These are phyloP conservation scores for Pezicula neosporulosa DNA, from an alignment of 2,329 filamentous ascomycete species.

Conservation along the genomic window DNA sequence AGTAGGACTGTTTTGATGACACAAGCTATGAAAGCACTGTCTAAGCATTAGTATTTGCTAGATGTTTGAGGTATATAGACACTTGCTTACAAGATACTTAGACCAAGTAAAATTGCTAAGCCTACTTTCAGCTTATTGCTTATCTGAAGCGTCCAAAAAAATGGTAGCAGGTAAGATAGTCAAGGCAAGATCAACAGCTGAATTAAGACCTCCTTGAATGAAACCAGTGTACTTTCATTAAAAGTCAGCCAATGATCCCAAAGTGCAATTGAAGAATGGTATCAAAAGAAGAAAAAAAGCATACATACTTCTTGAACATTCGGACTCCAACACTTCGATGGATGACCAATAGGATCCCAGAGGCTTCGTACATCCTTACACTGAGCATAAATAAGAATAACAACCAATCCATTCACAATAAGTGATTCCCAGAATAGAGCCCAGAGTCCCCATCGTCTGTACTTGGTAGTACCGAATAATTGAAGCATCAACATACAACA, in stretches of 20 bases:
- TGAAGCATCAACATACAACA: slow-evolving; percentile 13
- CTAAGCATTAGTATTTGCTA: background rate
- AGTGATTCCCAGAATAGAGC: slow-evolving; percentile 6
- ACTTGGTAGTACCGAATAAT: slow-evolving; percentile 10
- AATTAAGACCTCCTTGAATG: slow-evolving; percentile 4
- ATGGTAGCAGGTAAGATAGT: slow-evolving; percentile 8
- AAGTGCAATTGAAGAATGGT: background rate
- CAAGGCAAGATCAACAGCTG: slow-evolving; percentile 7
- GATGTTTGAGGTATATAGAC: background rate
- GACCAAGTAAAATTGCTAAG: slow-evolving; percentile 5
- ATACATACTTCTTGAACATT: slow-evolving; percentile 7
- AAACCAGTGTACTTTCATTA: background rate
- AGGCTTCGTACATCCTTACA: slow-evolving; percentile 8
- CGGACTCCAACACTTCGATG: slow-evolving; percentile 7
- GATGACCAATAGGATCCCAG: slow-evolving; percentile 8
- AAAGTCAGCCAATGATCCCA: background rate
- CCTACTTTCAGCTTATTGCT: slow-evolving; percentile 6
- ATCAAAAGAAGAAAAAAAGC: background rate
- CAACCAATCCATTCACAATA: slow-evolving; percentile 6
- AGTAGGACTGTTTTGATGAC: slow-evolving; percentile 9
- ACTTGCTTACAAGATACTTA: slow-evolving; percentile 8
- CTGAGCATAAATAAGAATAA: slow-evolving; percentile 11
- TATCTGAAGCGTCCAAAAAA: slow-evolving; percentile 11
- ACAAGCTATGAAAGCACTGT: slow-evolving; percentile 9
- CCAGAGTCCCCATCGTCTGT: slow-evolving; percentile 5